Conservation (phyloP, 192 early-diverging fungal genomes). For the Coemansia sp. region DNA sequence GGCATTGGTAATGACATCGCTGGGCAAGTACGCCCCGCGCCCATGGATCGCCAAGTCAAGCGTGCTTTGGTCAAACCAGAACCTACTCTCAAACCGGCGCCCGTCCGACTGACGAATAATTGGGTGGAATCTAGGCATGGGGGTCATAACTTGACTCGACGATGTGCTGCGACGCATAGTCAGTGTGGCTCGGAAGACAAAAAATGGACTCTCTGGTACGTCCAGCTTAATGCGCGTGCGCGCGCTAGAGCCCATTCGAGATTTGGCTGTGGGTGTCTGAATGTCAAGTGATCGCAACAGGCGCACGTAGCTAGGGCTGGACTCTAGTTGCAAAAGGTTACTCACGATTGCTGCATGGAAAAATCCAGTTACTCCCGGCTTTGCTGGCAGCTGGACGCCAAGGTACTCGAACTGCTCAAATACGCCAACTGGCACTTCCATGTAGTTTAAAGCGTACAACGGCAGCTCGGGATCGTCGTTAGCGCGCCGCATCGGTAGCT, state of each 20-base stretch:
- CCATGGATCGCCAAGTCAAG: constrained; percentile 52
- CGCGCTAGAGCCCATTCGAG: not conserved
- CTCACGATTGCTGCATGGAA: constrained; percentile 21
- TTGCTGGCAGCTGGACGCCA: constrained; percentile 30
- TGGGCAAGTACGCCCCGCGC: constrained; percentile 46
- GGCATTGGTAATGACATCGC: constrained; percentile 12
- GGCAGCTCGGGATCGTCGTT: constrained; percentile 16
- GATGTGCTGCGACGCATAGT: constrained; percentile 8
- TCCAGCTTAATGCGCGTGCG: constrained; percentile 43
- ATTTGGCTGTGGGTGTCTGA: not conserved
- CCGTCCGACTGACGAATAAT: constrained; percentile 49
- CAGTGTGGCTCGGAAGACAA: constrained; percentile 39
- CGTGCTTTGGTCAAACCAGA: constrained; percentile 31
- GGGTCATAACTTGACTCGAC: not conserved
- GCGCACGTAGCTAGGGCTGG: constrained; percentile 14
- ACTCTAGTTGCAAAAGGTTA: not conserved
- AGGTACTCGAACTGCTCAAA: constrained; percentile 19
- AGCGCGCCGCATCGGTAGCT: constrained; percentile 24
- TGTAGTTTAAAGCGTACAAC: constrained; percentile 21
- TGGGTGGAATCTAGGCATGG: constrained; percentile 18
- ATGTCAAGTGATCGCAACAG: constrained; percentile 15
- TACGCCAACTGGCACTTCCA: constrained; percentile 12
- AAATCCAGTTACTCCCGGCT: constrained; percentile 10
- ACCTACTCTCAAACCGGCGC: constrained; percentile 48
- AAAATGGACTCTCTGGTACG: constrained; percentile 48